Base-by-base conservation (phyloP, 2,329 filamentous ascomycete species). In the Mycogone perniciosa region DNA sequence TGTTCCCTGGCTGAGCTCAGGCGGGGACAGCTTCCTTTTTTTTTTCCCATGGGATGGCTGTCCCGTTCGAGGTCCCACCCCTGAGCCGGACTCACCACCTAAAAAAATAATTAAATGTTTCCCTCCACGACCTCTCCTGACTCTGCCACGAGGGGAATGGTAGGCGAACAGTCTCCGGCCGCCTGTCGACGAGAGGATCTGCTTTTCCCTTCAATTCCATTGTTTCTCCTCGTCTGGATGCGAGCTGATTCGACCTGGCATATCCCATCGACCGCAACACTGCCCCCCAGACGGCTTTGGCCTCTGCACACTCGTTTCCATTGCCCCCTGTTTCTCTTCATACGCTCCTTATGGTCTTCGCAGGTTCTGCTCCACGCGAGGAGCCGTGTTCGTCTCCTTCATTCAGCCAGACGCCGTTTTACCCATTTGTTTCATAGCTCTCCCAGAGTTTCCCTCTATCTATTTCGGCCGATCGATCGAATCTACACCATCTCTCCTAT, bases 251-350 rank as follows among this genome's bases (percentile, higher is more conserved):
- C 50, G 46, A 31, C 31, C 20, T 44, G 41, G 51, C 46, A 31
- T 31, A 41, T 20, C 40, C 20, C 13, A 48, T 48, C 33, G 44
- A 43, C 50, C n/a, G 42, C 35, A 20, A 31, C 31, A 11, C 42
- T 33, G 29, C 9, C 42, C 50, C 55, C 54, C 48, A 51, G 56
- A 56, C 60, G 60, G 59, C 62, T 50, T 58, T 53, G 54, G 58
- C 62, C 60, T 58, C 57, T 52, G 58, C 57, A 64, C 63, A 52
- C 59, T 64, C 60, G 60, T 59, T 65, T 62, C 48, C 53, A 49
- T 55, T 53, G 63, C 55, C 57, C 58, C 65, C 64, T 65, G 64
- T 57, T 62, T 60, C 39, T 56, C 52, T 56, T 54, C 58, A 56
- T 48, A 51, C 57, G 59, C 62, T 64, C 62, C 61, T 59, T 53